Evolutionary conservation across 2,329 filamentous ascomycete genomes (phyloP), one percentile per base, ranked within the genome.

Genomic region (Macroventuria anomochaeta): DNA sequence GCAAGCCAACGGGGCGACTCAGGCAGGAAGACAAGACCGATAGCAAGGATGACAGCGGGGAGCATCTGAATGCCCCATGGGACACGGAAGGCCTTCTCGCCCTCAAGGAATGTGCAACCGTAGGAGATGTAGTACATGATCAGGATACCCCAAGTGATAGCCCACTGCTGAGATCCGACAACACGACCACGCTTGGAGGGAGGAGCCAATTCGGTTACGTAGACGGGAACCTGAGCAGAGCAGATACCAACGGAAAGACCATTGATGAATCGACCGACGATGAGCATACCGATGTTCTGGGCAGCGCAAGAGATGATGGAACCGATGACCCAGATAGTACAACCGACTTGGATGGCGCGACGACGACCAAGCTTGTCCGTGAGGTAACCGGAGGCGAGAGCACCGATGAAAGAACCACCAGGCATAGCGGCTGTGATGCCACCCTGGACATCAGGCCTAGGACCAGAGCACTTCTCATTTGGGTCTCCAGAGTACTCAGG

Each of bases 171-270:
- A 36, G 85, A 82, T 46, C 87, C 85, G 13, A 92, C 87, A 28
- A 92, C 79, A 36, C 85, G 81, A 13, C 87, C 88, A 57, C 87
- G 82, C 63, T 78, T 79, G 28, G 72, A 73, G 1, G 81, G 80
- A 39, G 83, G 83, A 15, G 87, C 84, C 25, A 89, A 79, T 68
- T 90, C 87, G 18, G 85, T 82, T 18, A 89, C 82, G 67, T 89
- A 89, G 26, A 89, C 85, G 3, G 86, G 85, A 2, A 88, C 88
- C 63, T 90, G 85, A 7, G 85, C 84, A 31, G 84, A 87, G 59
- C 85, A 85, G 62, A 92, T 90, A 55, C 89, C 90, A 49, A 92
- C 87, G 51, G 86, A 86, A 61, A 91, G 67, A 34, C 89, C 89
- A 58, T 88, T 87, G 71, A 92, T 84, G 58, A 75, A 88, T 76